These are phyloP conservation scores for Fraxinus excelsior DNA, from an alignment of 257 asterid species.

Conservation along the genomic window DNA sequence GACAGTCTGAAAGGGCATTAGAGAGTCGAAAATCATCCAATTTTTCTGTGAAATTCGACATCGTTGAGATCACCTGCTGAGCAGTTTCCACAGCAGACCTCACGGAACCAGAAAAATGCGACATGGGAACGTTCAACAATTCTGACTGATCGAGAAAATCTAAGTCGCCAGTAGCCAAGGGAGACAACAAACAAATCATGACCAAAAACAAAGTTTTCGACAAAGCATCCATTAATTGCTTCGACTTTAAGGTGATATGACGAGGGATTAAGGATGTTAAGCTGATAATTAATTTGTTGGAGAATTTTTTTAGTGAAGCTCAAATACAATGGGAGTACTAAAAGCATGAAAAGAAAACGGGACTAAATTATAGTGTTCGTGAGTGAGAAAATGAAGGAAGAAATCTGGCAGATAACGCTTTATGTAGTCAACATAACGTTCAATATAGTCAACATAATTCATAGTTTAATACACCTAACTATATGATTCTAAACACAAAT, in stretches of 20 bases:
- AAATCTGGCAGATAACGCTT: background rate
- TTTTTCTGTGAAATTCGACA: slow-evolving; percentile 40
- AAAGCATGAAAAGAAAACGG: slow-evolving; percentile 25
- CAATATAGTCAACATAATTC: background rate
- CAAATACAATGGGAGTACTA: background rate
- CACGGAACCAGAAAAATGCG: slow-evolving; percentile 51
- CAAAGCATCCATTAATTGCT: background rate
- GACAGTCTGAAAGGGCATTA: slow-evolving; percentile 60
- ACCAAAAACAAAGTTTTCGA: slow-evolving; percentile 17
- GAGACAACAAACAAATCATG: background rate
- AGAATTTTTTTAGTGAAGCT: background rate
- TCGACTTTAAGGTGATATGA: slow-evolving; percentile 7
- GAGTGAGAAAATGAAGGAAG: background rate
- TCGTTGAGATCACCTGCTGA: slow-evolving; percentile 38
- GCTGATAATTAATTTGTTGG: background rate
- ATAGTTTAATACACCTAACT: too few relatives aligned
- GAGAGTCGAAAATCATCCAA: slow-evolving; percentile 52
- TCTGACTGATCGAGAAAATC: slow-evolving; percentile 20
- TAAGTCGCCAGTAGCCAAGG: slow-evolving; percentile 10
- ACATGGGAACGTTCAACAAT: slow-evolving; percentile 46
- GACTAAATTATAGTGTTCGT: slow-evolving; percentile 1
- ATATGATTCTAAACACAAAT: too few relatives aligned
- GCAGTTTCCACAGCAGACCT: slow-evolving; percentile 40
- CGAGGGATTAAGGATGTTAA: background rate
- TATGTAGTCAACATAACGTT: background rate